Conservation (phyloP, 2,329 filamentous ascomycete genomes). For the Ophiostoma ulmi region DNA sequence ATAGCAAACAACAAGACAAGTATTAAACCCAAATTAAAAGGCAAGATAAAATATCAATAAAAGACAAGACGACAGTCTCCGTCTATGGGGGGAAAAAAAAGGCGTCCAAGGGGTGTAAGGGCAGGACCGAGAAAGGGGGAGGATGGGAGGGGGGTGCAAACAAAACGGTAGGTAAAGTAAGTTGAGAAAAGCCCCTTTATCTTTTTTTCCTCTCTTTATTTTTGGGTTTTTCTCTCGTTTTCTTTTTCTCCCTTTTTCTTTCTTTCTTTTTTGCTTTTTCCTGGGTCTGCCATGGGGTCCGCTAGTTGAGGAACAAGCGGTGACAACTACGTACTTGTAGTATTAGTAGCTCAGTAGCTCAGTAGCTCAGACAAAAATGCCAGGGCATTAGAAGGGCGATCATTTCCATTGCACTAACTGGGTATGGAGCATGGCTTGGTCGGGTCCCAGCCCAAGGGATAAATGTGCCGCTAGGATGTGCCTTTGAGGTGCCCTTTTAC, state of each 20-base stretch:
- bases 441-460: constrained; percentile 19
- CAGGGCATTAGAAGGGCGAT: constrained; percentile 23
- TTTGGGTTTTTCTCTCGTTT: not conserved
- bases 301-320: constrained; percentile 25
- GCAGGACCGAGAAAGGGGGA: constrained; percentile 6
- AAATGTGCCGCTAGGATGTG: constrained; percentile 19
- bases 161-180: not conserved
- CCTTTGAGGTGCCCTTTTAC: constrained; percentile 12
- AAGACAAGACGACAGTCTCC: not conserved
- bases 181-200: constrained; percentile 6
- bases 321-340: constrained; percentile 18
- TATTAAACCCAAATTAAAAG: not conserved
- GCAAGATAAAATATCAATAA: not conserved
- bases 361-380: constrained; percentile 17
- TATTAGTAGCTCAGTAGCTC: not conserved
- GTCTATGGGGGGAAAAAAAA: not conserved
- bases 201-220: not conserved
- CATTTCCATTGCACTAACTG: constrained; percentile 20
- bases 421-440: constrained; percentile 19
- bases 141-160: constrained; percentile 5
- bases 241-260: constrained; percentile 1
- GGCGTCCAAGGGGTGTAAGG: constrained; percentile 6
- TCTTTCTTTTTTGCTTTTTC: constrained; percentile 19
- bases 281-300: constrained; percentile 18
- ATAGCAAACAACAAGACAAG: constrained; percentile 17